A percentile compares a stretch with the other conserved stretches of the same genome.
These are phyloP conservation scores for Fusarium nisikadoi DNA, from an alignment of 2,329 filamentous ascomycete genomes.

Conservation along the genomic window DNA sequence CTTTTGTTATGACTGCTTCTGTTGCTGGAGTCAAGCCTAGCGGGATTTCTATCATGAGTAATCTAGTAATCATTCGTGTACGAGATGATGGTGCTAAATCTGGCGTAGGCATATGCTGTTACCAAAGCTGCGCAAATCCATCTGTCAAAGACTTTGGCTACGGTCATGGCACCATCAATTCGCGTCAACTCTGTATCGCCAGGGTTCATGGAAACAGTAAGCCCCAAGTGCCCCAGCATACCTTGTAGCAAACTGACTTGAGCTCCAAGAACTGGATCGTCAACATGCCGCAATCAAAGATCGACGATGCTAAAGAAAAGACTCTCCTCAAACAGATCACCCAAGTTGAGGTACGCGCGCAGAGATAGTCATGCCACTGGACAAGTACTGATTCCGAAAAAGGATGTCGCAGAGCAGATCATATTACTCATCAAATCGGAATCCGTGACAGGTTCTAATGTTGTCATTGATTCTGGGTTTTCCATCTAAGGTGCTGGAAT, in stretches of 20 bases:
- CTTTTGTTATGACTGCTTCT: constrained; percentile 11
- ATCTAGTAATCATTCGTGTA: too few relatives aligned
- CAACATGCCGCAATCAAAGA: neutral
- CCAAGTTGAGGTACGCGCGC: neutral
- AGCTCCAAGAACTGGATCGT: neutral
- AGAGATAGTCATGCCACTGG: fast-evolving
- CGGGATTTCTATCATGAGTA: constrained; percentile 3
- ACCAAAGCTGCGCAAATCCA: constrained; percentile 15
- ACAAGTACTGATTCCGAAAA: neutral
- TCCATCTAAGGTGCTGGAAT: neutral
- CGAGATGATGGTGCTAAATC: neutral
- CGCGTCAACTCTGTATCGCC: constrained; percentile 17
- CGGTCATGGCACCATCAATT: constrained; percentile 7
- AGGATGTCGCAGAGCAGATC: constrained; percentile 12
- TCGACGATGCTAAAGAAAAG: constrained; percentile 1
- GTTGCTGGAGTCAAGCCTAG: constrained; percentile 9
- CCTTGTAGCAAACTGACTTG: neutral
- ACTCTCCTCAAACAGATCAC: constrained; percentile 6
- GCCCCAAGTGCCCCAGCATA: fast-evolving
- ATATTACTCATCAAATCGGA: neutral
- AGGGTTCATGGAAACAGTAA: constrained; percentile 12
- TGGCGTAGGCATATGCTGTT: neutral
- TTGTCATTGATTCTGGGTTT: constrained; percentile 1
- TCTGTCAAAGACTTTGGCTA: constrained; percentile 7
- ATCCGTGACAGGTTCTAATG: neutral